Percentiles rank a stretch among this genome's conserved stretches.
Evolutionary conservation across 2,329 filamentous ascomycete genomes (phyloP).

Genomic region (Cryoendolithus antarcticus): DNA sequence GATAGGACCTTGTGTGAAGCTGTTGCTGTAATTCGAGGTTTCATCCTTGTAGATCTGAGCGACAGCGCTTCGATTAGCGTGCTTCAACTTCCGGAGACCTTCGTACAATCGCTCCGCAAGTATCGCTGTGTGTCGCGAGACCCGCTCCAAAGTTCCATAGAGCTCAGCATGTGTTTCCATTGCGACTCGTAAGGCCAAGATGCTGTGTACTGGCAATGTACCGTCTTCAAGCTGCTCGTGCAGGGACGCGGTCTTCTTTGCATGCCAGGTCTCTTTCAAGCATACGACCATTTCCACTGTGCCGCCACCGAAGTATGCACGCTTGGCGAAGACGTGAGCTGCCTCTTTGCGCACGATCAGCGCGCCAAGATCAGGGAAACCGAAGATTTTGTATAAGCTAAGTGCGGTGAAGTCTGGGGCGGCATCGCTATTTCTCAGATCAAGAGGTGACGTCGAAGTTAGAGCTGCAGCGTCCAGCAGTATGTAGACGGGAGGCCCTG

Average conservation of each 20-base stretch:
- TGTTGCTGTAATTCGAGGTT: slow-evolving; percentile 5
- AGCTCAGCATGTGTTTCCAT: slow-evolving; percentile 56
- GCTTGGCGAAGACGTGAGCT: slow-evolving; percentile 46
- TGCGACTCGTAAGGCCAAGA: slow-evolving; percentile 68
- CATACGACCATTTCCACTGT: slow-evolving; percentile 78
- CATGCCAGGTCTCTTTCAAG: slow-evolving; percentile 71
- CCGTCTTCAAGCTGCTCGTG: slow-evolving; percentile 85
- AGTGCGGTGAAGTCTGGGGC: slow-evolving; percentile 77
- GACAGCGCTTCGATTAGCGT: slow-evolving; percentile 55
- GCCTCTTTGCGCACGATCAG: slow-evolving; percentile 67
- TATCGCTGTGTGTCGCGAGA: slow-evolving; percentile 59
- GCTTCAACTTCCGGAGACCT: slow-evolving; percentile 47
- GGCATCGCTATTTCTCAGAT: slow-evolving; percentile 47
- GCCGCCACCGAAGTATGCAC: slow-evolving; percentile 84
- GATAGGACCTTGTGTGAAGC: slow-evolving; percentile 52
- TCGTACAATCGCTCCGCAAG: slow-evolving; percentile 49
- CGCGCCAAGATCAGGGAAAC: slow-evolving; percentile 82
- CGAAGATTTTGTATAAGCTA: slow-evolving; percentile 97
- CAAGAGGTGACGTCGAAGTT: slow-evolving; percentile 62
- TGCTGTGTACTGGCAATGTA: slow-evolving; percentile 79
- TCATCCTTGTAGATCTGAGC: slow-evolving; percentile 50
- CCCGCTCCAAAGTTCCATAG: slow-evolving; percentile 53
- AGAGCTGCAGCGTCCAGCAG: slow-evolving; percentile 76
- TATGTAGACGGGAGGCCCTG: slow-evolving; percentile 39
- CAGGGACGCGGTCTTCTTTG: slow-evolving; percentile 53